Evolutionary conservation across 768 basidiomycete genomes (phyloP), one percentile per base, ranked within the genome.

Genomic region (Boletus subcaerulescens): DNA sequence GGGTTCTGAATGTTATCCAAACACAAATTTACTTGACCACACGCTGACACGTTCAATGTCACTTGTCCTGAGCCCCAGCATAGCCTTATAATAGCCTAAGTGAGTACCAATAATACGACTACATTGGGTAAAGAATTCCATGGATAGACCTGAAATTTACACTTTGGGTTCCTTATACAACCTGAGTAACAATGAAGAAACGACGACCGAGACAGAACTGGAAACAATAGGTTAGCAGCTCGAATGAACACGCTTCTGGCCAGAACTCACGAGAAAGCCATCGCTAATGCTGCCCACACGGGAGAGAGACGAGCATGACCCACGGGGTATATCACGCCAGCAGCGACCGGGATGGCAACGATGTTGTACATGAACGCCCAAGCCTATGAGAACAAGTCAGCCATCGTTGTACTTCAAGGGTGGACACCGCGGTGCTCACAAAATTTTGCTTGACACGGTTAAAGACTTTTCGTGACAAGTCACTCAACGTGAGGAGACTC

Each of bases 211-310:
- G 13, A 84, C 77, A 31, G 84, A 86, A 10, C 83, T 84, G 36
- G 53, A n/a, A 29, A 53, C 2, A 13, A 26, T 8, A 14, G 18
- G 48, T 62, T 17, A 59, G 41, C n/a, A 44, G 20, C 17, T 7
- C 11, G 5, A 32, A 35, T 26, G 22, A 10, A 45, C 48, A 51
- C 8, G 40, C 20, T 17, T 8, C 18, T 42, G 22, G 35, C 38
- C 36, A 20, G n/a, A 31, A 51, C 83, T 74, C 62, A 86, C 83
- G 85, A 86, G 49, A 89, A 67, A 22, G 89, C 89, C 90, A 91
- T 92, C 0, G 86, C 83, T 10, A 91, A 70, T 0, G 89, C 87
- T 12, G 86, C 84, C 89, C 89, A 92, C 3, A 91, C 87, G 3
- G 92, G 90, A 35, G 76, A 76, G 50, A 85, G 82, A 55, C 87